phyloP scores from a whole-genome alignment of 2,329 filamentous ascomycete species.

The Corynespora cassiicola region DNA sequence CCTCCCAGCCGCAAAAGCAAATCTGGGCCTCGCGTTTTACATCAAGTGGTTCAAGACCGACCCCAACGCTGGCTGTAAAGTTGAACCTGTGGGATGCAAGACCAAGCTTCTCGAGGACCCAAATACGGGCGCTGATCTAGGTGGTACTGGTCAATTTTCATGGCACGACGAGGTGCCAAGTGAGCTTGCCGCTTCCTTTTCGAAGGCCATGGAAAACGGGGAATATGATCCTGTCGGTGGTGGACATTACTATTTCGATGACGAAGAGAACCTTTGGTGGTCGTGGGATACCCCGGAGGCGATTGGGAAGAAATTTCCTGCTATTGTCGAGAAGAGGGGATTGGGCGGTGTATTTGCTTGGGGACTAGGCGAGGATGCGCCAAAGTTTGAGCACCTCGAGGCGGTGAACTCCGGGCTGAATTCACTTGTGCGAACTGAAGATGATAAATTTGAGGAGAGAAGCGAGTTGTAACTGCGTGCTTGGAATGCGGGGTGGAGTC shows the following conservation, averaged over 20 bases:
- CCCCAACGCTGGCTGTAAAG: constrained; percentile 52
- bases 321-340: constrained; percentile 60
- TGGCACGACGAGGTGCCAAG: constrained; percentile 35
- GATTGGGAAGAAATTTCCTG: constrained; percentile 67
- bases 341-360: constrained; percentile 77
- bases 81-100: constrained; percentile 64
- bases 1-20: constrained; percentile 60
- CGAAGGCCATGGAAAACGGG: constrained; percentile 60
- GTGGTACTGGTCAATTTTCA: constrained; percentile 64
- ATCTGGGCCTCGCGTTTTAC: constrained; percentile 72
- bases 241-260: constrained; percentile 74
- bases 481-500: too few species aligned
- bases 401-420: constrained; percentile 29
- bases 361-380: constrained; percentile 71
- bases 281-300: constrained; percentile 70
- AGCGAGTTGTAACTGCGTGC: constrained; percentile 6
- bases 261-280: constrained; percentile 68
- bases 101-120: constrained; percentile 67
- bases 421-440: too few species aligned
- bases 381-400: constrained; percentile 46
- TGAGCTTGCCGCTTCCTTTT: constrained; percentile 63
- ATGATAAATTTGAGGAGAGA: background rate
- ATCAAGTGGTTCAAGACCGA: constrained; percentile 68
- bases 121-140: constrained; percentile 64
- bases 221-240: constrained; percentile 64